Evolutionary conservation across 2,329 filamentous ascomycete species (phyloP).

Genomic region (Sclerotinia glacialis): DNA sequence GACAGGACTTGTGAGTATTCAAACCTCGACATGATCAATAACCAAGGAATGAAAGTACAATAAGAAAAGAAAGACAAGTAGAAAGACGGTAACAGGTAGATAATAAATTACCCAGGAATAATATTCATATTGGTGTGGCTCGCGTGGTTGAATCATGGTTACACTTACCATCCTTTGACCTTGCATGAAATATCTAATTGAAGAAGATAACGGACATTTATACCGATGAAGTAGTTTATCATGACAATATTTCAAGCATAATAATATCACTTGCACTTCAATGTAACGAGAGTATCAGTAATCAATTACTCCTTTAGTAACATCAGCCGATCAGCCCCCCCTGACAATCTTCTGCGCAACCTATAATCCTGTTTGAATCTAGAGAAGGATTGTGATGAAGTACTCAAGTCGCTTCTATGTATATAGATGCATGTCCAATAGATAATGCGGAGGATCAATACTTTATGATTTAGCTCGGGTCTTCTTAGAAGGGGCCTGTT

Average conservation of each 20-base stretch:
- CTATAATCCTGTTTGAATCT: neutral
- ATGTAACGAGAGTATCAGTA: slow-evolving; percentile 9
- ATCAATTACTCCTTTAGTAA: slow-evolving; percentile 14
- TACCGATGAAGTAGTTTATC: neutral
- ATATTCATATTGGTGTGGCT: neutral
- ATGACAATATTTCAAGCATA: neutral
- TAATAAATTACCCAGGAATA: neutral
- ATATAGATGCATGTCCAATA: neutral
- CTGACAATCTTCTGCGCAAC: slow-evolving; percentile 13
- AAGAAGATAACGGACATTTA: slow-evolving; percentile 6
- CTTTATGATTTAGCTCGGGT: neutral
- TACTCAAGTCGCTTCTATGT: neutral
- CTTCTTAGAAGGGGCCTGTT: neutral
- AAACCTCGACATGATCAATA: slow-evolving; percentile 15
- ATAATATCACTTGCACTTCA: neutral
- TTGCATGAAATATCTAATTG: neutral
- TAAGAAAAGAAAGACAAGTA: neutral
- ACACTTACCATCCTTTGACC: slow-evolving; percentile 12
- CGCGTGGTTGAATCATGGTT: slow-evolving; percentile 14
- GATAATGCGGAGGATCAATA: slow-evolving; percentile 9
- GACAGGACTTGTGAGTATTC: slow-evolving; percentile 8
- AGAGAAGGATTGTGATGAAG: neutral
- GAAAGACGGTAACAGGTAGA: neutral
- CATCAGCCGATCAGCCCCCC: slow-evolving; percentile 17
- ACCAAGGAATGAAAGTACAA: neutral